These are phyloP conservation scores for Diaporthe batatas DNA, from an alignment of 2,329 filamentous ascomycete species.

Conservation along the genomic window DNA sequence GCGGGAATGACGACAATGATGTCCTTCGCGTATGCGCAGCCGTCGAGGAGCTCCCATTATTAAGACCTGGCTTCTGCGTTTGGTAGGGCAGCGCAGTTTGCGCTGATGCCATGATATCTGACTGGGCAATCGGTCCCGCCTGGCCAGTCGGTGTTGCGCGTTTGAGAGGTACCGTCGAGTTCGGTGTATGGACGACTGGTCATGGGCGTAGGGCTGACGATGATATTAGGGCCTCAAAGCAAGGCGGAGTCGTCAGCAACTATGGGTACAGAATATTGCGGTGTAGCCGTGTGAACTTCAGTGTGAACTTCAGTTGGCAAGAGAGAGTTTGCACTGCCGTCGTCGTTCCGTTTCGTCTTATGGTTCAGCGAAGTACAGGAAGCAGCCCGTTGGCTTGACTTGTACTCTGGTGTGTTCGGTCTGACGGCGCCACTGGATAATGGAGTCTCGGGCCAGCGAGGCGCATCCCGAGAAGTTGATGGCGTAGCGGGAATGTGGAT, in stretches of 20 bases:
- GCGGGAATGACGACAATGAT: slow-evolving; percentile 75
- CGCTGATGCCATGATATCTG: slow-evolving; percentile 54
- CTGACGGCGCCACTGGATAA: slow-evolving; percentile 16
- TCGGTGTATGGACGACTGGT: slow-evolving; percentile 14
- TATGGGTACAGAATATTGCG: neutral
- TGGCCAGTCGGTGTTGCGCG: slow-evolving; percentile 8
- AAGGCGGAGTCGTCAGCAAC: neutral
- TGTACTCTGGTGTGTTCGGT: neutral
- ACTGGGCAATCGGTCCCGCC: neutral
- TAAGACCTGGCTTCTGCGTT: slow-evolving; percentile 56
- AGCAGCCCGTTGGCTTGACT: neutral
- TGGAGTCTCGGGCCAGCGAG: slow-evolving; percentile 19
- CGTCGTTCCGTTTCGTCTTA: slow-evolving; percentile 26
- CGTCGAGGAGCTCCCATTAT: slow-evolving; percentile 45
- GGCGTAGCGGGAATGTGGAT: slow-evolving; percentile 21
- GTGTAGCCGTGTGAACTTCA: neutral
- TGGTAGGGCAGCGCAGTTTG: slow-evolving; percentile 59
- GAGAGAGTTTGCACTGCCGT: neutral
- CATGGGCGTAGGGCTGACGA: slow-evolving; percentile 2
- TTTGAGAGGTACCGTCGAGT: neutral
- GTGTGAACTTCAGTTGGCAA: slow-evolving; percentile 4
- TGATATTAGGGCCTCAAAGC: neutral
- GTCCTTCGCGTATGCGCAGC: slow-evolving; percentile 58
- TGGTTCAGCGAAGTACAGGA: neutral
- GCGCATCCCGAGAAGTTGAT: slow-evolving; percentile 21